A percentile compares a stretch with the other conserved stretches of the same genome.
phyloP scores from a whole-genome alignment of 2,329 filamentous ascomycete genomes.

The Grosmannia serpens region DNA sequence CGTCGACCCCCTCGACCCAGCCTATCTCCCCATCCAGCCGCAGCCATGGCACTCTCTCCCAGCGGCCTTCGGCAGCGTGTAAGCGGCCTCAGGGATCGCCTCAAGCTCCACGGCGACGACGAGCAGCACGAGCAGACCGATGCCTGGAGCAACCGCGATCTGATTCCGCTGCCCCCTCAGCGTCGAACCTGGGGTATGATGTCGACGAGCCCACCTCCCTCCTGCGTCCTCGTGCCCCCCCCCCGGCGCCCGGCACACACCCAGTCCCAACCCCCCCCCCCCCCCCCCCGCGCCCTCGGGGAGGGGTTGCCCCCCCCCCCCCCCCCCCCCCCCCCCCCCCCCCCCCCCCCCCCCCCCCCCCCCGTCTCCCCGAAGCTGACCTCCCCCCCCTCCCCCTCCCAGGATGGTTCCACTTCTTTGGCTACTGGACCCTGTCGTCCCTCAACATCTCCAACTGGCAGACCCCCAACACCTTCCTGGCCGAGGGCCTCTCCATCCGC shows the following conservation, averaged over 20 bases:
- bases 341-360: too few species aligned
- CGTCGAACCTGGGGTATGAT: constrained; percentile 10
- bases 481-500: constrained; percentile 29
- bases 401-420: constrained; percentile 11
- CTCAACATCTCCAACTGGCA: constrained; percentile 11
- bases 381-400: too few species aligned
- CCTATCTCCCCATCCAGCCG: not conserved
- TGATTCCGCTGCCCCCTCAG: constrained; percentile 11
- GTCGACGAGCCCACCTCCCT: too few species aligned
- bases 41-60: not conserved
- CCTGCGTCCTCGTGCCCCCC: too few species aligned
- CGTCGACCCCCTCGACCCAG: too few species aligned
- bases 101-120: constrained; percentile 3
- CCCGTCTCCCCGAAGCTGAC: too few species aligned
- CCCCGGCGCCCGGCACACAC: too few species aligned
- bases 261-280: too few species aligned
- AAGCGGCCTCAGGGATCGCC: not conserved
- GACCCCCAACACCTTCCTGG: constrained; percentile 7
- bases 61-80: not conserved
- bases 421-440: constrained; percentile 7
- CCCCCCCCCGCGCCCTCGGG: too few species aligned
- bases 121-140: constrained; percentile 6
- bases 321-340: too few species aligned
- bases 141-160: constrained; percentile 12
- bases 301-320: too few species aligned